phyloP scores from a whole-genome alignment of 1,139 yeast species.

The Geotrichum phurueaensis region DNA sequence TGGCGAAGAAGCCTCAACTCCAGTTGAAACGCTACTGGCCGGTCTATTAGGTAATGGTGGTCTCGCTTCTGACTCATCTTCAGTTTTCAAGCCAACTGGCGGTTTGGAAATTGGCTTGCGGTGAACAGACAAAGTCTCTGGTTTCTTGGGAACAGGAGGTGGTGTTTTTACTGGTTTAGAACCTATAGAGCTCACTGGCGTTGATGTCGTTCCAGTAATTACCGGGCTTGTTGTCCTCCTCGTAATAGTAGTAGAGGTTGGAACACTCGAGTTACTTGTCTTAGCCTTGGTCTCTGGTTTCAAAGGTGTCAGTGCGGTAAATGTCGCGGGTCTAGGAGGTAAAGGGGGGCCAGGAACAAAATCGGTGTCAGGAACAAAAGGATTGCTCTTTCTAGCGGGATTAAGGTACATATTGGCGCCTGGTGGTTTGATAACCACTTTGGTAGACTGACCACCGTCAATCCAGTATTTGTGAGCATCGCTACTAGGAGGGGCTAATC shows the following conservation, averaged over 20 bases:
- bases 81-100: background rate
- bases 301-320: constrained; percentile 1
- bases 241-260: background rate
- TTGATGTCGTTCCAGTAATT: background rate
- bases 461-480: constrained; percentile 90
- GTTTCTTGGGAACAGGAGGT: constrained; percentile 24
- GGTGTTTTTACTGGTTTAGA: constrained; percentile 10
- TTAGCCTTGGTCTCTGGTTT: constrained; percentile 6
- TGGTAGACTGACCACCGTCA: constrained; percentile 68
- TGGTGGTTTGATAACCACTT: constrained; percentile 45
- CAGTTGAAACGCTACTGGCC: constrained; percentile 7
- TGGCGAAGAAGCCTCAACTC: constrained; percentile 15
- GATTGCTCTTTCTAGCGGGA: constrained; percentile 61
- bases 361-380: constrained; percentile 43
- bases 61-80: background rate
- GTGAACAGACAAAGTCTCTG: constrained; percentile 10
- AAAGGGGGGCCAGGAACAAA: constrained; percentile 24
- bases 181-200: background rate
- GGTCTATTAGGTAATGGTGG: constrained; percentile 5
- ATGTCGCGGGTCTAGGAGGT: constrained; percentile 16
- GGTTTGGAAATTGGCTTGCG: constrained; percentile 8
- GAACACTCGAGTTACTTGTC: background rate
- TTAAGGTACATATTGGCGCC: constrained; percentile 48
- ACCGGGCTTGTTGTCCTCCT: background rate
- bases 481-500: constrained; percentile 83